Conservation (phyloP, 2,329 filamentous ascomycete genomes). For the Arthrobotrys megalospora region DNA sequence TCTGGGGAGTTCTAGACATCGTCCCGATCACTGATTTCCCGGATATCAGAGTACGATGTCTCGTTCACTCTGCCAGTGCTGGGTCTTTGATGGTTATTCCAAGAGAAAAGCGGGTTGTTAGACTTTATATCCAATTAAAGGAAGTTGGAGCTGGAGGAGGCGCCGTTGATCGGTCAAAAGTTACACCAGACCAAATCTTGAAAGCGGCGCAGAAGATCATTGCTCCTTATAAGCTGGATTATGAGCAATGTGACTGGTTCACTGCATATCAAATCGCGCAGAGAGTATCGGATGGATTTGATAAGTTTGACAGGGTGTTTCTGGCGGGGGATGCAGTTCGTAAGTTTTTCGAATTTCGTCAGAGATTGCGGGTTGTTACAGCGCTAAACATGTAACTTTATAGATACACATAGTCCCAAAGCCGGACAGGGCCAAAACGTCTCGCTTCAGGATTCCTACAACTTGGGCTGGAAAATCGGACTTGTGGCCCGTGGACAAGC, state of each 20-base stretch:
- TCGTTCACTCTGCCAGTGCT: constrained; percentile 72
- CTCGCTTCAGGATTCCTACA: constrained; percentile 83
- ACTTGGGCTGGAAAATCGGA: constrained; percentile 96
- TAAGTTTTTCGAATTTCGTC: constrained; percentile 65
- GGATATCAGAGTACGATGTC: constrained; percentile 61
- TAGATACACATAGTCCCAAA: constrained; percentile 73
- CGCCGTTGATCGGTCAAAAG: constrained; percentile 74
- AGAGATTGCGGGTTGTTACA: background rate
- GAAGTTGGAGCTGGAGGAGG: constrained; percentile 69
- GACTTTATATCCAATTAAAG: constrained; percentile 77
- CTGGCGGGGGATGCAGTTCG: constrained; percentile 78
- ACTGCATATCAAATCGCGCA: constrained; percentile 79
- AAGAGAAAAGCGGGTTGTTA: constrained; percentile 75
- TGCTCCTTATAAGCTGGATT: constrained; percentile 77
- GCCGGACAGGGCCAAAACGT: constrained; percentile 82
- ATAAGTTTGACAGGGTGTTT: constrained; percentile 74
- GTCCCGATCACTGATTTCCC: constrained; percentile 73
- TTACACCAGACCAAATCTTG: constrained; percentile 77
- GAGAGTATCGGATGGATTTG: constrained; percentile 74
- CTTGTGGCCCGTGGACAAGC: constrained; percentile 88
- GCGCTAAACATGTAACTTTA: background rate
- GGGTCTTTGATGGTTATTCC: constrained; percentile 78
- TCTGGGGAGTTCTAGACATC: constrained; percentile 72
- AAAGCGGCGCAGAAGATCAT: constrained; percentile 76
- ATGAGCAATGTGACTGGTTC: constrained; percentile 78